A percentile compares a stretch with the other conserved stretches of the same genome.
Conservation (phyloP, 805 yeast species). For the Schwanniomyces yamadae region DNA sequence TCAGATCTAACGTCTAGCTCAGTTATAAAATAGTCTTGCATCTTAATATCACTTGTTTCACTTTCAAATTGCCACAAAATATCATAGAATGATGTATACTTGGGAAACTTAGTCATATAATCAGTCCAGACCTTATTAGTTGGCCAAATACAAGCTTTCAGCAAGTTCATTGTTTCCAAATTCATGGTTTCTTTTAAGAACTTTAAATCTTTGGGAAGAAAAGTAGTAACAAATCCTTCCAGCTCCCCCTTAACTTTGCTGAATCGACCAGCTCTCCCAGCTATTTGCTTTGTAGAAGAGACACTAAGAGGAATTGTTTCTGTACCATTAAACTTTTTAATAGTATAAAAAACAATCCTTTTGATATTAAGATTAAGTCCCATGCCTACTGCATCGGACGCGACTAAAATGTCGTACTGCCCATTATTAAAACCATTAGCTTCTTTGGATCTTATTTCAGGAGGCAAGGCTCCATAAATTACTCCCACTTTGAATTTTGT, state of each 20-base stretch:
- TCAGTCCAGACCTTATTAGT: conserved; percentile 67
- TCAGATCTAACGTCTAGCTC: conserved; percentile 38
- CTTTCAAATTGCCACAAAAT: conserved; percentile 50
- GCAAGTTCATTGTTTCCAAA: conserved; percentile 50
- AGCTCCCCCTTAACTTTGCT: conserved; percentile 32
- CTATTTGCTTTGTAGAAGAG: conserved; percentile 85
- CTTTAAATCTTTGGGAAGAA: conserved; percentile 41
- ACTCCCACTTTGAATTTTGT: conserved; percentile 77
- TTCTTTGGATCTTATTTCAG: conserved; percentile 87
- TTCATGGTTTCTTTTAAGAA: conserved; percentile 48
- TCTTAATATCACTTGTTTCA: conserved; percentile 25
- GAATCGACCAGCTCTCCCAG: conserved; percentile 93
- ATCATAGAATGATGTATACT: conserved; percentile 43
- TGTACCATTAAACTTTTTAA: conserved; percentile 69
- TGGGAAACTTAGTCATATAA: conserved; percentile 61
- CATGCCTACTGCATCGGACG: conserved; percentile 98
- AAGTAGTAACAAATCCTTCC: conserved; percentile 56
- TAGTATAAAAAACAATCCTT: conserved; percentile 71
- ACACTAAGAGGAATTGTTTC: conserved; percentile 46
- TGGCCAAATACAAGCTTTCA: conserved; percentile 77
- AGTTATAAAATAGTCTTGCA: conserved; percentile 33
- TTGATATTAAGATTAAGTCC: conserved; percentile 86
- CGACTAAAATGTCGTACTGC: conserved; percentile 77
- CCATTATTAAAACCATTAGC: conserved; percentile 80
- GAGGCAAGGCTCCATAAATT: conserved; percentile 93